Percentiles rank a stretch among this genome's conserved stretches.
phyloP scores from a whole-genome alignment of 1,139 yeast genomes.

The Saccharomyces hybrid region DNA sequence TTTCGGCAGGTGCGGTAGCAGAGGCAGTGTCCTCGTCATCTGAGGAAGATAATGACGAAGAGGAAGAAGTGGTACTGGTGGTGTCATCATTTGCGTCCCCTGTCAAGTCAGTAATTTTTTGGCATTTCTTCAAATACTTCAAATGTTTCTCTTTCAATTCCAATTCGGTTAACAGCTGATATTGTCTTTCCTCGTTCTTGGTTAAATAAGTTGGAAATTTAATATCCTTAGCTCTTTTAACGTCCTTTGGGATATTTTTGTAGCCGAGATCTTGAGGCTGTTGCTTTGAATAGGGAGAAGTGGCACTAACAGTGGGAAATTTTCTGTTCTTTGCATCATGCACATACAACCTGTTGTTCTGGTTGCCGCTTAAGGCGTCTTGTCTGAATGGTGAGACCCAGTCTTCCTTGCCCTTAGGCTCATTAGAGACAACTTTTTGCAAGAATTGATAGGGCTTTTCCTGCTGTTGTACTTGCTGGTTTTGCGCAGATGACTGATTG shows the following conservation, averaged over 20 bases:
- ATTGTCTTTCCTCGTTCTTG: conserved; percentile 24
- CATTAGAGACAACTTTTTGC: conserved; percentile 4
- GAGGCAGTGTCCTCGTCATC: neutral
- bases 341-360: conserved; percentile 10
- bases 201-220: conserved; percentile 22
- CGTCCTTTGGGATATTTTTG: conserved; percentile 14
- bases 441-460: conserved; percentile 1
- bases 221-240: conserved; percentile 25
- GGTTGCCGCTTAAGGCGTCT: neutral
- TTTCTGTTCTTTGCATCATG: conserved; percentile 19
- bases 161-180: conserved; percentile 16
- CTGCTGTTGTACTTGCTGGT: conserved; percentile 4
- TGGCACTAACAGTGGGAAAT: conserved; percentile 25
- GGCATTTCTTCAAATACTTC: conserved; percentile 19
- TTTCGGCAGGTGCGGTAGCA: conserved; percentile 2
- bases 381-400: conserved; percentile 20
- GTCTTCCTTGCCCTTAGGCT: conserved; percentile 6
- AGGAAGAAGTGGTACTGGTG: neutral
- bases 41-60: neutral
- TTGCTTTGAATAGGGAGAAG: conserved; percentile 15
- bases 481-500: conserved; percentile 2
- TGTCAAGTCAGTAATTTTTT: conserved; percentile 17
- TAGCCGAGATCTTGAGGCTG: conserved; percentile 22
- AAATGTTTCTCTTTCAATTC: conserved; percentile 21
- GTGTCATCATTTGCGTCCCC: conserved; percentile 2